phyloP scores from a whole-genome alignment of 1,284 basidiomycete genomes.

The Peniophora sp. region DNA sequence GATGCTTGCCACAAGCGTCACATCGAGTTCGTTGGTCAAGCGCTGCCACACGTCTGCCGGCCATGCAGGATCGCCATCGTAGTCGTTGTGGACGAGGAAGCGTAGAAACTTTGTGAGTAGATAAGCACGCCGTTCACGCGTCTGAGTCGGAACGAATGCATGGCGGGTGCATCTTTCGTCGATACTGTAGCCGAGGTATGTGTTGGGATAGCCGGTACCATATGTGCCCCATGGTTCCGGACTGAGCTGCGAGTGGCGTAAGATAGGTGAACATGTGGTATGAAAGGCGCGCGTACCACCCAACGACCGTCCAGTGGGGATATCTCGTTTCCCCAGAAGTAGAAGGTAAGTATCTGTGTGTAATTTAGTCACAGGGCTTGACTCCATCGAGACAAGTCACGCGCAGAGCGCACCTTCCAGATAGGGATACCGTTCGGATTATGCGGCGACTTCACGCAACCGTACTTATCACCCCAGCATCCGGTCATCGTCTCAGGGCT shows the following conservation, averaged over 20 bases:
- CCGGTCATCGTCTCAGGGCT: neutral
- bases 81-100: neutral
- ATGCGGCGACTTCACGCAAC: neutral
- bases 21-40: neutral
- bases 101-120: neutral
- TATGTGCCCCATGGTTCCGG: neutral
- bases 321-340: neutral
- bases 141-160: neutral
- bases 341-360: neutral
- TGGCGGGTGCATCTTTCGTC: neutral
- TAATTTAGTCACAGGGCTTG: neutral
- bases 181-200: slow-evolving; percentile 1
- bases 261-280: neutral
- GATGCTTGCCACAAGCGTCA: neutral
- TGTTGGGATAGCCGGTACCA: neutral
- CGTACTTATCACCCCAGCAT: neutral
- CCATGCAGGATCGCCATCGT: neutral
- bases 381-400: neutral
- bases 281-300: neutral
- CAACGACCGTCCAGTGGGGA: neutral
- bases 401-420: neutral
- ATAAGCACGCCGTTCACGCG: neutral
- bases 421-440: neutral
- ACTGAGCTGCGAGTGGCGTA: neutral
- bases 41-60: neutral